These are phyloP conservation scores for Fusarium liriodendri DNA, from an alignment of 2,329 filamentous ascomycete genomes.

Conservation along the genomic window DNA sequence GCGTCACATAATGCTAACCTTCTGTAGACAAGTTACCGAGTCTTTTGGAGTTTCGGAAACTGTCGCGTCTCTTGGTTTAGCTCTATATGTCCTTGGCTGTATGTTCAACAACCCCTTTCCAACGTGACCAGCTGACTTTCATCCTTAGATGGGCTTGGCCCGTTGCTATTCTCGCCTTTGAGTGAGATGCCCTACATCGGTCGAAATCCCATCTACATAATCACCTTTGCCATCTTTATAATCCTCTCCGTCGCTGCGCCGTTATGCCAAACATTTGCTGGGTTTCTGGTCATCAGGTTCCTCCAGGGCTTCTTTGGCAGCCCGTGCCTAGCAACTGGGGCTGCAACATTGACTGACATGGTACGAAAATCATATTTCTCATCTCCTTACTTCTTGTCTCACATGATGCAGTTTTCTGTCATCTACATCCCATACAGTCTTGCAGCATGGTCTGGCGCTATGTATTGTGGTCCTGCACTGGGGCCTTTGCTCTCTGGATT, in stretches of 20 bases:
- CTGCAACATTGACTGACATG: neutral
- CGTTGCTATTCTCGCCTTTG: neutral
- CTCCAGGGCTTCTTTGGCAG: constrained; percentile 60
- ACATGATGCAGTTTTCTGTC: neutral
- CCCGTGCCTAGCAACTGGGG: constrained; percentile 20
- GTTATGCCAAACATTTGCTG: constrained; percentile 63
- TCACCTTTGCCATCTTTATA: constrained; percentile 68
- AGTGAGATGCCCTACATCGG: constrained; percentile 65
- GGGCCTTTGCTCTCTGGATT: neutral
- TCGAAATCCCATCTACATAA: constrained; percentile 67
- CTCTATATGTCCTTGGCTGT: neutral
- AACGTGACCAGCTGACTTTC: neutral
- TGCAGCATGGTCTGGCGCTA: neutral
- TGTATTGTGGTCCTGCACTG: neutral
- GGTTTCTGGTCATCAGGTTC: constrained; percentile 64
- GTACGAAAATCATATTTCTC: neutral
- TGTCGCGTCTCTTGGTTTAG: neutral
- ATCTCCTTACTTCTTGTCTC: neutral
- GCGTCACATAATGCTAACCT: neutral
- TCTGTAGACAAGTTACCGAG: neutral
- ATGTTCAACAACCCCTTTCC: neutral
- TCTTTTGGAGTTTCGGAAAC: neutral
- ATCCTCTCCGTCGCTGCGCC: constrained; percentile 65
- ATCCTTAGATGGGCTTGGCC: neutral
- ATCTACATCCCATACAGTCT: neutral